These are phyloP conservation scores for Apophysomyces sp. DNA, from an alignment of 371 early-diverging fungal species.

Conservation along the genomic window DNA sequence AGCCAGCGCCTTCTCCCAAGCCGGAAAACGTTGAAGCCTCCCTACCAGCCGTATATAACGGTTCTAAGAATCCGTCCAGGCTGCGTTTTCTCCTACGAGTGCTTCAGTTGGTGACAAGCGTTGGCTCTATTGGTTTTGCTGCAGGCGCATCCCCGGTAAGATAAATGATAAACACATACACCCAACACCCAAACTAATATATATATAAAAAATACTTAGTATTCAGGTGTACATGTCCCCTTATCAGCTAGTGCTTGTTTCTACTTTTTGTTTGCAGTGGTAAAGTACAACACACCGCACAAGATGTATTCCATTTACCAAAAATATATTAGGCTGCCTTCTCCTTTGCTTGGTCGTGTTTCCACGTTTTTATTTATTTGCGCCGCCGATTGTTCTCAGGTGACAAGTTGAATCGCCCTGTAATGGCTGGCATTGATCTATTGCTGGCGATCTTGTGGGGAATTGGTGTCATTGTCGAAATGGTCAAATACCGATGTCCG, in stretches of 20 bases:
- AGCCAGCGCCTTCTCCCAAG: slow-evolving; percentile 9
- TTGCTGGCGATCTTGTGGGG: slow-evolving; percentile 54
- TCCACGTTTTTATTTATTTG: slow-evolving; percentile 42
- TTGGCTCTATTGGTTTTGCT: slow-evolving; percentile 51
- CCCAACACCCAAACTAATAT: not conserved
- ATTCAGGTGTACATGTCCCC: slow-evolving; percentile 33
- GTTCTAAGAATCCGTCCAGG: slow-evolving; percentile 24
- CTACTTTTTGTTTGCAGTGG: slow-evolving; percentile 48
- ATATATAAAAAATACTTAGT: slow-evolving; percentile 11
- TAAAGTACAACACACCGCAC: slow-evolving; percentile 12
- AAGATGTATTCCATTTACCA: not conserved
- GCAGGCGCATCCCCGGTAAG: slow-evolving; percentile 55
- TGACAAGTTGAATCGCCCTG: slow-evolving; percentile 48
- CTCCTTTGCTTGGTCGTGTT: slow-evolving; percentile 46
- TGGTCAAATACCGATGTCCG: slow-evolving; percentile 47
- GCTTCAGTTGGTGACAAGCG: slow-evolving; percentile 29
- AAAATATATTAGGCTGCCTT: slow-evolving; percentile 35
- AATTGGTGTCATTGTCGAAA: slow-evolving; percentile 56
- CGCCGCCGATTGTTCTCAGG: slow-evolving; percentile 42
- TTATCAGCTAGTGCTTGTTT: slow-evolving; percentile 36
- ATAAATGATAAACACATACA: not conserved
- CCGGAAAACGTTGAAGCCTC: slow-evolving; percentile 13
- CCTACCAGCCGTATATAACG: slow-evolving; percentile 21
- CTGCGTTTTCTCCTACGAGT: slow-evolving; percentile 32
- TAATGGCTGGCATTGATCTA: slow-evolving; percentile 48